Evolutionary conservation across 2,329 filamentous ascomycete genomes (phyloP).

Genomic region (Fusarium musae): DNA sequence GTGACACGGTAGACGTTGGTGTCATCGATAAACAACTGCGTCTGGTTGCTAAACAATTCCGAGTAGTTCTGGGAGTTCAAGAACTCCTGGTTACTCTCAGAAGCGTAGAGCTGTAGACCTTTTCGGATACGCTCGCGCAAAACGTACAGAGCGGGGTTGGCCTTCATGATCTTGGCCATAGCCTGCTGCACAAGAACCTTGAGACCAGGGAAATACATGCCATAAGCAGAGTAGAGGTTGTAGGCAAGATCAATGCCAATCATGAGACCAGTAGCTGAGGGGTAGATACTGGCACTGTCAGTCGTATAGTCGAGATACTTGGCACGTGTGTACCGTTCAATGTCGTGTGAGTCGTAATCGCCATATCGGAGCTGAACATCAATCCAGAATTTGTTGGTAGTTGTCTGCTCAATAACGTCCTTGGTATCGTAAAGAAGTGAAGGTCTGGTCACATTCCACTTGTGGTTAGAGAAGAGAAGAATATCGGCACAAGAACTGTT

Average conservation of each 20-base stretch:
- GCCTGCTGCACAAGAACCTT: constrained; percentile 97
- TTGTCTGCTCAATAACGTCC: constrained; percentile 91
- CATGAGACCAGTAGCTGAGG: constrained; percentile 96
- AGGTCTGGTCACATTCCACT: constrained; percentile 97
- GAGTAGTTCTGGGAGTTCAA: constrained; percentile 99
- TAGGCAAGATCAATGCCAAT: constrained; percentile 97
- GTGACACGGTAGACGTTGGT: constrained; percentile 99
- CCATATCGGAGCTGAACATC: constrained; percentile 97
- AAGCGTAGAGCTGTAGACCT: constrained; percentile 96
- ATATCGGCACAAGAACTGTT: constrained; percentile 99
- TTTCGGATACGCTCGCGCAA: constrained; percentile 97
- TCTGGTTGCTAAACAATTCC: constrained; percentile 98
- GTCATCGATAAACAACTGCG: constrained; percentile 98
- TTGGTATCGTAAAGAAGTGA: constrained; percentile 96
- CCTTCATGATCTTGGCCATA: constrained; percentile 99
- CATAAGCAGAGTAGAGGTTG: constrained; percentile 97
- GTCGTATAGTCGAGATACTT: constrained; percentile 99
- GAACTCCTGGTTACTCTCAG: constrained; percentile 99
- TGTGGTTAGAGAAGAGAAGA: constrained; percentile 94
- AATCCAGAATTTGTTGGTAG: constrained; percentile 99
- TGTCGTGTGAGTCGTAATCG: constrained; percentile 99
- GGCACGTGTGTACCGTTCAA: constrained; percentile 95
- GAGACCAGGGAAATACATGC: constrained; percentile 97
- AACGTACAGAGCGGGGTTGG: constrained; percentile 95
- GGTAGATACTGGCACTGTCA: constrained; percentile 98